These are phyloP conservation scores for Zopfochytrium polystomum DNA, from an alignment of 371 early-diverging fungal species.

Conservation along the genomic window DNA sequence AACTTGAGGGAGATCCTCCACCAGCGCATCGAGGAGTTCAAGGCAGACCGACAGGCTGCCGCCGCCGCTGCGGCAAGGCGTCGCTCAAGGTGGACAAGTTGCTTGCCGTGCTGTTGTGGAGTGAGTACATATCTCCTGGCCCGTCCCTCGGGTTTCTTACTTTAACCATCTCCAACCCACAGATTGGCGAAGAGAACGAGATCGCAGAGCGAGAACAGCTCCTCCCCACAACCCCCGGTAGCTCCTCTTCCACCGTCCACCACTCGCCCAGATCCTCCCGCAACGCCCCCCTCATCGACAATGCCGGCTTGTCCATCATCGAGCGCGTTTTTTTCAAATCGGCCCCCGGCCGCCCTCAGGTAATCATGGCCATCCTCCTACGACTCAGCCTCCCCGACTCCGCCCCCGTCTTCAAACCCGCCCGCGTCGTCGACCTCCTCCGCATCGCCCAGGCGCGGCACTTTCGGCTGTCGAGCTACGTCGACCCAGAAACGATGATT, in stretches of 20 bases:
- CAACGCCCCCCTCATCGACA: slow-evolving; percentile 13
- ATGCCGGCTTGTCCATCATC: slow-evolving; percentile 31
- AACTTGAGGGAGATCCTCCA: too few species aligned
- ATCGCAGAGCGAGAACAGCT: too few species aligned
- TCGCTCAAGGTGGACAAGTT: too few species aligned
- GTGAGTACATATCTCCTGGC: too few species aligned
- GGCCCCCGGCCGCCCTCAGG: slow-evolving; percentile 30
- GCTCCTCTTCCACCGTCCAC: too few species aligned
- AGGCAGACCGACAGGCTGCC: too few species aligned
- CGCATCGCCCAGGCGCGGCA: slow-evolving; percentile 30
- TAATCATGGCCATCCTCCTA: slow-evolving; percentile 35
- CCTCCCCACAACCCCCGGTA: too few species aligned
- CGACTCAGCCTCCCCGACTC: slow-evolving; percentile 26
- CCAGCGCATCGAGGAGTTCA: not conserved
- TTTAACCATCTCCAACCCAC: too few species aligned
- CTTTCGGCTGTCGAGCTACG: slow-evolving; percentile 26
- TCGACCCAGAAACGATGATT: slow-evolving; percentile 35
- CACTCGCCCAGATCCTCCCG: slow-evolving; percentile 1
- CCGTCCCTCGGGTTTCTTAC: too few species aligned
- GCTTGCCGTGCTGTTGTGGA: too few species aligned
- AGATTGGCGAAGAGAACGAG: too few species aligned
- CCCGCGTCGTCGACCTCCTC: slow-evolving; percentile 37
- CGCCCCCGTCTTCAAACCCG: slow-evolving; percentile 3
- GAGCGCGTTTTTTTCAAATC: slow-evolving; percentile 42
- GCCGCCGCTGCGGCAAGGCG: too few species aligned